These are phyloP conservation scores for Ceratobasidium sp. DNA, from an alignment of 1,284 basidiomycete genomes.

Conservation along the genomic window DNA sequence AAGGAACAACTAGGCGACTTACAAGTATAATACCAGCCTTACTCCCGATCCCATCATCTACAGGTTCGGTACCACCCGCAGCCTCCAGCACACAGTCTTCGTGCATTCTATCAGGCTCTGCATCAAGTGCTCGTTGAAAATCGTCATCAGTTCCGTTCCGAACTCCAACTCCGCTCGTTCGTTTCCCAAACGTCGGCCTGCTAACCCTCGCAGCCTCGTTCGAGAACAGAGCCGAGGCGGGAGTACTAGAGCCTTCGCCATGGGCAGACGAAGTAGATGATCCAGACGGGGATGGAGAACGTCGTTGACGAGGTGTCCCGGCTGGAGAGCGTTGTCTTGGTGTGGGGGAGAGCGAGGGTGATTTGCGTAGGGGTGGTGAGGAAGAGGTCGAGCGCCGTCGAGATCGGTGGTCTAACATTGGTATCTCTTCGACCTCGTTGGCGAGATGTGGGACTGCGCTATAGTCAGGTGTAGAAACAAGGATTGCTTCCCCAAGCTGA, in stretches of 20 bases:
- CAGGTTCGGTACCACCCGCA: constrained; percentile 40
- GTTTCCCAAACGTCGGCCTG: constrained; percentile 34
- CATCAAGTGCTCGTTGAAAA: background rate
- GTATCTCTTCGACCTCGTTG: constrained; percentile 45
- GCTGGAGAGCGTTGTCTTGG: background rate
- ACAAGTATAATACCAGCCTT: constrained; percentile 94
- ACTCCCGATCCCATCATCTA: constrained; percentile 67
- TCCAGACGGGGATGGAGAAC: constrained; percentile 2
- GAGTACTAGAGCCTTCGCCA: constrained; percentile 21
- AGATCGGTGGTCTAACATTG: constrained; percentile 42
- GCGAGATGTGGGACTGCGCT: constrained; percentile 22
- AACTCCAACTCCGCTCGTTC: constrained; percentile 35
- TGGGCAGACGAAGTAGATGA: constrained; percentile 24
- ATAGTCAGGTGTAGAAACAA: constrained; percentile 41
- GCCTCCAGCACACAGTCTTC: constrained; percentile 37
- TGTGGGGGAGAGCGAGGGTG: constrained; percentile 14
- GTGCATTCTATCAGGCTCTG: constrained; percentile 11
- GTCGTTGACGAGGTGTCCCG: constrained; percentile 8
- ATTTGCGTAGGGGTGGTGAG: constrained; percentile 21
- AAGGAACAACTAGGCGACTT: too few species aligned
- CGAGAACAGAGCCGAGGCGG: constrained; percentile 36
- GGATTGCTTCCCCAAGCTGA: constrained; percentile 50
- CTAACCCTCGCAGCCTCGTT: constrained; percentile 28
- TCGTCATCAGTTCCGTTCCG: constrained; percentile 42
- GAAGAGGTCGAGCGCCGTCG: constrained; percentile 20